A percentile compares a stretch with the other conserved stretches of the same genome.
Conservation (phyloP, 1,284 basidiomycete genomes). For the Heliocybe sulcata region DNA sequence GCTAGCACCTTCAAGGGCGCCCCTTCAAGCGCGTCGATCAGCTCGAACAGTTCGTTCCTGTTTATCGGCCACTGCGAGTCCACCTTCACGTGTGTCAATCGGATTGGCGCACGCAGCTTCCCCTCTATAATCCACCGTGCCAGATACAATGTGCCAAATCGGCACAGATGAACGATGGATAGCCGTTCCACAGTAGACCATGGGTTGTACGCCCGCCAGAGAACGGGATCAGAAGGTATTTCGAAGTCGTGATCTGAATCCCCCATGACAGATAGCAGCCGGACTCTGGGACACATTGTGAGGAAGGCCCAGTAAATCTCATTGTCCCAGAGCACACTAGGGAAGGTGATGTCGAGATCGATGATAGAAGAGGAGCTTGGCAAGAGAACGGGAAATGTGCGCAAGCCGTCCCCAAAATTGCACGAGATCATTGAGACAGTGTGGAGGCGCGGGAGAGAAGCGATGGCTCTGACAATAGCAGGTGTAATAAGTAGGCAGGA, state of each 20-base stretch:
- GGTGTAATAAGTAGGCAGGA: background rate
- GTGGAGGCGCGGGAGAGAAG: background rate
- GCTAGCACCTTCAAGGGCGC: slow-evolving; percentile 8
- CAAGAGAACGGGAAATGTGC: background rate
- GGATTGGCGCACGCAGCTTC: background rate
- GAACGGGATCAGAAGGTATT: background rate
- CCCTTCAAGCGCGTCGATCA: slow-evolving; percentile 3
- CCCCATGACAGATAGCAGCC: background rate
- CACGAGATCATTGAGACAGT: background rate
- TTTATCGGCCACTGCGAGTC: background rate
- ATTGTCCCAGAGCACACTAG: background rate
- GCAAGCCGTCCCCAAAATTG: background rate
- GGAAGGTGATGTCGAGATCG: background rate
- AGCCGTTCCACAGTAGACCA: background rate
- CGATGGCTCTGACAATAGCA: background rate
- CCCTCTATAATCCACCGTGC: background rate
- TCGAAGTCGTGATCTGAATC: background rate
- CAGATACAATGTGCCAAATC: background rate
- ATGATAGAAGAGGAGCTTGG: background rate
- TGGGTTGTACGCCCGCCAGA: background rate
- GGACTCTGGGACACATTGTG: background rate
- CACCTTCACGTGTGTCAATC: slow-evolving; percentile 8
- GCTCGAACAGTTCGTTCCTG: background rate
- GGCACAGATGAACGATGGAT: background rate
- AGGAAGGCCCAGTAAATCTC: background rate